Base-by-base conservation (phyloP, 495 filamentous ascomycete species). In the Daldinia grandis region DNA sequence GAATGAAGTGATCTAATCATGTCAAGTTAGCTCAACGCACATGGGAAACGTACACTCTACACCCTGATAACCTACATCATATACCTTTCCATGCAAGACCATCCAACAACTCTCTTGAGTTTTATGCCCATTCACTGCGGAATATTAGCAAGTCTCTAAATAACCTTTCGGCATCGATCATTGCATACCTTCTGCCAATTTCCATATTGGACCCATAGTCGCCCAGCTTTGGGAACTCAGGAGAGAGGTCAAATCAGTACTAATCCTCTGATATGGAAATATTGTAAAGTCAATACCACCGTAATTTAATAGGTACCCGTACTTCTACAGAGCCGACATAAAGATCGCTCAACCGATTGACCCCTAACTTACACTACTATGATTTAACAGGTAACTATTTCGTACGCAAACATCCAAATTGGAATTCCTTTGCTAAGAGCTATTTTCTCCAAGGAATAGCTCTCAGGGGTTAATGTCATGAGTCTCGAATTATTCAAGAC, bases 31-130 rank as follows among this genome's bases (percentile, higher is more conserved):
- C 33, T 62, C 5, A 50, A 5, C 7, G 12, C 25, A 44, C n/a
- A 9, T 5, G 0, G 68, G 19, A 72, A 71, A n/a, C 69, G n/a
- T 71, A 40, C 24, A 31, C 5, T 28, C 50, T 42, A 74, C 72
- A 76, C 66, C 77, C 61, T 72, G 76, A 63, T 73, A 76, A 33
- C 73, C 87, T 21, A 94, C 87, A 76, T 95, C 91, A 84, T 92
- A 95, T 14, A 94, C 91, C 58, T 88, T 83, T 30, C 86, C 87
- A 76, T 93, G 88, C 0, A 95, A 82, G 25, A 92, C 82, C 21
- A 94, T 89, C 92, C 92, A 95, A 76, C 92, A 94, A 71, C 88
- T 87, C 8, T 88, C 82, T 10, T 87, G 76, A 1, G 86, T 86
- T 64, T 87, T 90, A 77, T 94, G 92, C 62, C 85, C 81, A 4